Base-by-base conservation (phyloP, 306 rosid species). In the Casuarina glauca region DNA sequence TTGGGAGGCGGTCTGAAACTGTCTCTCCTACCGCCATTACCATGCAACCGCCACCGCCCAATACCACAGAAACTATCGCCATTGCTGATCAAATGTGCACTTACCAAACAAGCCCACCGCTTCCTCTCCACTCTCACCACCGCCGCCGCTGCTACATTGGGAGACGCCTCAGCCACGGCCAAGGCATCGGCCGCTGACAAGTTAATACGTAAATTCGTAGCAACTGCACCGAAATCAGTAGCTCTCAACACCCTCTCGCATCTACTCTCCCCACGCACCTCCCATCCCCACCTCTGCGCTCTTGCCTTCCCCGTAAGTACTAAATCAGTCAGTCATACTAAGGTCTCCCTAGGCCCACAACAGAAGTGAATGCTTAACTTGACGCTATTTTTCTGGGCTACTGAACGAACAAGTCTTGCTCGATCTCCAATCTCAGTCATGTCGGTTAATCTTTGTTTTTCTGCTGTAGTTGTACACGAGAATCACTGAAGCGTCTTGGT, bases 401-500 rank as follows among this genome's bases (percentile, higher is more conserved):
- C 42, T 39, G 19, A 67, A 2, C 38, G 8, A 36, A 8, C 26
- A 9, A 1, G 19, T 41, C 35, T 73, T 60, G 13, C 19, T 69
- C 10, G 42, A 12, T 5, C 12, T 12, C 26, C 12, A 66, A 66
- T 41, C 35, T 42, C 50, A 26, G 38, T 26, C 20, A 2, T 71
- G 42, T 52, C 6, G 17, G 1, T 70, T 58, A 1, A 45, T 49
- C 12, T 58, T 12, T 1, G 41, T 10, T 20, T 0, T 76, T 42
- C 66, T n/a, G 74, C 44, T 54, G 76, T 88, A 93, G 93, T 86
- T 94, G 9, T 94, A 91, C 76, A 72, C 84, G 0, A 77, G 82
- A 84, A 90, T 90, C 70, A 77, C 66, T 44, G 78, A 90, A 82
- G 83, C 89, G 0, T 73, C 91, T 11, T 94, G 98, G 98, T 92